Percentiles rank a stretch among this genome's conserved stretches.
Conservation (phyloP, 1,139 yeast genomes). For the Wickerhamomyces sp. region DNA sequence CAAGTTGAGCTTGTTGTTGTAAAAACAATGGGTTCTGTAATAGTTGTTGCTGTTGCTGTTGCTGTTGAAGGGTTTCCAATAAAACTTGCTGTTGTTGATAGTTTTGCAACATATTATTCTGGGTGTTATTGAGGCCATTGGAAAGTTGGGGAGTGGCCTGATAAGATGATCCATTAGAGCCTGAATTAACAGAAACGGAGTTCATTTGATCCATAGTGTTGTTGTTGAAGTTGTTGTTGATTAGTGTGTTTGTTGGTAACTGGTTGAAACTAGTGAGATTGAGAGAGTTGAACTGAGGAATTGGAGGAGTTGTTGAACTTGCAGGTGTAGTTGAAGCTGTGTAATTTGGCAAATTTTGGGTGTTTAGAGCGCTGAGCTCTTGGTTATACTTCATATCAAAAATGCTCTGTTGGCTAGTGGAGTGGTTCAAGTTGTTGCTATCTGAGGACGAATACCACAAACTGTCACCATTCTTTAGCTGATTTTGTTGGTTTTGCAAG, state of each 20-base stretch:
- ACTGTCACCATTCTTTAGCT: conserved; percentile 5
- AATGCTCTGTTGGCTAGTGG: not conserved
- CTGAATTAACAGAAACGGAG: not conserved
- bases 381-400: conserved; percentile 8
- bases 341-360: not conserved
- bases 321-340: conserved; percentile 6
- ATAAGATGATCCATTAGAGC: not conserved
- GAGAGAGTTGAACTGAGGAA: conserved; percentile 2
- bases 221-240: not conserved
- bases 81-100: conserved; percentile 16
- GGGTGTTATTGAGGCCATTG: conserved; percentile 6
- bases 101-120: conserved; percentile 8
- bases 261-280: not conserved
- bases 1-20: conserved; percentile 20
- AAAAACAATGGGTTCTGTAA: conserved; percentile 15
- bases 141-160: not conserved
- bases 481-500: conserved; percentile 13
- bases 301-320: conserved; percentile 4
- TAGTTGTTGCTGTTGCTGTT: conserved; percentile 12
- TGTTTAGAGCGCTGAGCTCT: not conserved
- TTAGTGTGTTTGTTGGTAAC: not conserved
- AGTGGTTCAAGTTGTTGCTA: not conserved
- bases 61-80: conserved; percentile 8
- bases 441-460: conserved; percentile 9
- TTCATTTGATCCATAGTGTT: not conserved